Conservation (phyloP, 2,329 filamentous ascomycete genomes). For the Ophiocordyceps sinensis region DNA sequence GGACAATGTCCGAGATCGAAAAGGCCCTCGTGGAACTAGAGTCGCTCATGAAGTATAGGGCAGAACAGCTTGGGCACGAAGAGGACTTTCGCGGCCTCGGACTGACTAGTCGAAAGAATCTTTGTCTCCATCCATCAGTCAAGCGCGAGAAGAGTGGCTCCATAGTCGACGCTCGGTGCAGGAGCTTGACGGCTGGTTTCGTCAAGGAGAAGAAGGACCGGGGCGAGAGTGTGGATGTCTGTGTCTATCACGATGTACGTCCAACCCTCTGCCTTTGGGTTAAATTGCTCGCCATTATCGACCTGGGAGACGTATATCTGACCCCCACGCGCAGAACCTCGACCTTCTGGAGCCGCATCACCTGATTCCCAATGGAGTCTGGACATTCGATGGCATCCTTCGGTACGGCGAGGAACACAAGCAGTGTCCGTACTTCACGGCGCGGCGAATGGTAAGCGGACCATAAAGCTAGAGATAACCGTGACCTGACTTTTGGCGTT, state of each 20-base stretch:
- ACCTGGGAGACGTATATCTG: slow-evolving; percentile 1
- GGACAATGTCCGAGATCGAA: slow-evolving; percentile 98
- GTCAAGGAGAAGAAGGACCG: slow-evolving; percentile 95
- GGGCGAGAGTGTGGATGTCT: slow-evolving; percentile 86
- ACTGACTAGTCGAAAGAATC: slow-evolving; percentile 88
- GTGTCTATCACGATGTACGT: slow-evolving; percentile 81
- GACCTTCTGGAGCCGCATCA: slow-evolving; percentile 92
- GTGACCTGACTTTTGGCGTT: slow-evolving; percentile 3
- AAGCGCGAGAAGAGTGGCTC: slow-evolving; percentile 91
- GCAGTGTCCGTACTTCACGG: slow-evolving; percentile 95
- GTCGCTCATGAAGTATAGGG: slow-evolving; percentile 85
- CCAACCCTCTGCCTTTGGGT: neutral
- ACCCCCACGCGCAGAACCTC: slow-evolving; percentile 48
- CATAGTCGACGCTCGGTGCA: slow-evolving; percentile 88
- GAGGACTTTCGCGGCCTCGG: slow-evolving; percentile 92
- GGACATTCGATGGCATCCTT: slow-evolving; percentile 81
- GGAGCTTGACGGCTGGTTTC: slow-evolving; percentile 90
- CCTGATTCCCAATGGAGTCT: slow-evolving; percentile 85
- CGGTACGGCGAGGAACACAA: slow-evolving; percentile 90
- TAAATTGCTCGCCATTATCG: neutral
- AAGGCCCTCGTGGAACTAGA: slow-evolving; percentile 89
- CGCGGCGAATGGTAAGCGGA: slow-evolving; percentile 64
- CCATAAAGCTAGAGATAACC: neutral
- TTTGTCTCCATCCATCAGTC: slow-evolving; percentile 91
- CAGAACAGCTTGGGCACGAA: slow-evolving; percentile 73